These are phyloP conservation scores for Plasmodium malariae DNA, from an alignment of 169 alveolate genomes.

Conservation along the genomic window DNA sequence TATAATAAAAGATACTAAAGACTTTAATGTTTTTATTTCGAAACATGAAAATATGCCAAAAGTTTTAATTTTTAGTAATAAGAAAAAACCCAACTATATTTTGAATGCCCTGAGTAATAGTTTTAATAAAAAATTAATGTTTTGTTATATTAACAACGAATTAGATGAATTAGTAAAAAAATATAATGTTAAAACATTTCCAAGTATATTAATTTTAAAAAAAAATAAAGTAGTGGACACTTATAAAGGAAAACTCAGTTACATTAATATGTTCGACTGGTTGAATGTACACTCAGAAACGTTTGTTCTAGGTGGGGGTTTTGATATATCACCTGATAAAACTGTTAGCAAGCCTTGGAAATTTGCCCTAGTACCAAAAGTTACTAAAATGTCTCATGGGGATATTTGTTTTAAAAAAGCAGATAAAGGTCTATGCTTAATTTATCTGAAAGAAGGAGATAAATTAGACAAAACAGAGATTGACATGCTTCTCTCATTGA, in stretches of 20 bases:
- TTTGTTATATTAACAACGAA: conserved; percentile 83
- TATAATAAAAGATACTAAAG: conserved; percentile 75
- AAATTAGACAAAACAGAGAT: conserved; percentile 82
- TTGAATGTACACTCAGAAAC: conserved; percentile 96
- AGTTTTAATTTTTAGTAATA: conserved; percentile 82
- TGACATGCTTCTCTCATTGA: conserved; percentile 87
- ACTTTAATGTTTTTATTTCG: conserved; percentile 81
- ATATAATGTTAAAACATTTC: conserved; percentile 91
- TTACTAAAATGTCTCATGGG: conserved; percentile 87
- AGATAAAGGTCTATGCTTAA: conserved; percentile 87
- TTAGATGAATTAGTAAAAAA: conserved; percentile 86
- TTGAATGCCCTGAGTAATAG: conserved; percentile 84
- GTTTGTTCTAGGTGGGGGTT: conserved; percentile 96
- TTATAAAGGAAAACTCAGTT: conserved; percentile 93
- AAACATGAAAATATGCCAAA: conserved; percentile 85
- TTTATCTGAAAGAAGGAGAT: conserved; percentile 85
- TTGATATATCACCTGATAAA: conserved; percentile 86
- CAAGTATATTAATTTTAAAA: conserved; percentile 90
- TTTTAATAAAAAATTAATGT: conserved; percentile 77
- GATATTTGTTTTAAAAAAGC: conserved; percentile 90
- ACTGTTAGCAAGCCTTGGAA: conserved; percentile 91
- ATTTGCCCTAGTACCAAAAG: conserved; percentile 87
- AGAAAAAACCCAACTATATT: conserved; percentile 82
- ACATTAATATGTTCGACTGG: conserved; percentile 93
- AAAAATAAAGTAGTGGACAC: conserved; percentile 86